Conservation (phyloP, 495 filamentous ascomycete genomes). For the Clohesyomyces aquaticus region DNA sequence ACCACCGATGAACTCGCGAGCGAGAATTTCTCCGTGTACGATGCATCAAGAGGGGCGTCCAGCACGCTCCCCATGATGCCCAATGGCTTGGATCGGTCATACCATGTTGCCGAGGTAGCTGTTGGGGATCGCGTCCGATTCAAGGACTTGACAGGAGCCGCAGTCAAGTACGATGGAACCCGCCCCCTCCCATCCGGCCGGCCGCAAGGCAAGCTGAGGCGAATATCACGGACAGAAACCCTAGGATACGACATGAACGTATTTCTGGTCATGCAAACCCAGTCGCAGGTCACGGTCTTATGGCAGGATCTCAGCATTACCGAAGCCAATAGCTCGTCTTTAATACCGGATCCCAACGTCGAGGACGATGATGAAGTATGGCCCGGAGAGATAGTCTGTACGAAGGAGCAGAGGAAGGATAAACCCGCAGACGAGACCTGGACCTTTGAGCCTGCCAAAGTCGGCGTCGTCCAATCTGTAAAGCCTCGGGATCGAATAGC, state of each 20-base stretch:
- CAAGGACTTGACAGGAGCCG: conserved; percentile 53
- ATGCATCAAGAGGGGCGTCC: conserved; percentile 34
- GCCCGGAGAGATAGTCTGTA: conserved; percentile 62
- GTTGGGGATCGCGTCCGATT: conserved; percentile 58
- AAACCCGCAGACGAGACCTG: conserved; percentile 22
- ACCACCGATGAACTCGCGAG: conserved; percentile 36
- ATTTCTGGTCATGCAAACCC: conserved; percentile 53
- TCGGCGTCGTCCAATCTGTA: conserved; percentile 65
- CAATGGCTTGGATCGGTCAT: conserved; percentile 33
- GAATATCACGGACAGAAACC: conserved; percentile 54
- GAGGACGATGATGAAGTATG: conserved; percentile 59
- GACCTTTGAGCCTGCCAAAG: conserved; percentile 47
- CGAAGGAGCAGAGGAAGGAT: conserved; percentile 52
- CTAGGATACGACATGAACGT: conserved; percentile 64
- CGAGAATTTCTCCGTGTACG: conserved; percentile 40
- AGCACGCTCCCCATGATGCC: conserved; percentile 16
- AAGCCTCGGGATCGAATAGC: conserved; percentile 59
- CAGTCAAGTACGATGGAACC: conserved; percentile 53
- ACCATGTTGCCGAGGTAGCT: conserved; percentile 40
- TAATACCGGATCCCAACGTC: conserved; percentile 54
- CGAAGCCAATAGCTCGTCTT: conserved; percentile 47
- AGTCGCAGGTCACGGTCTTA: conserved; percentile 55
- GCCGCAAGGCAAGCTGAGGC: conserved; percentile 43
- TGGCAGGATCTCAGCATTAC: conserved; percentile 65
- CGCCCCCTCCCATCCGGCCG: conserved; percentile 23